These are phyloP conservation scores for Candida sp. DNA, from an alignment of 1,139 yeast species.

Conservation along the genomic window DNA sequence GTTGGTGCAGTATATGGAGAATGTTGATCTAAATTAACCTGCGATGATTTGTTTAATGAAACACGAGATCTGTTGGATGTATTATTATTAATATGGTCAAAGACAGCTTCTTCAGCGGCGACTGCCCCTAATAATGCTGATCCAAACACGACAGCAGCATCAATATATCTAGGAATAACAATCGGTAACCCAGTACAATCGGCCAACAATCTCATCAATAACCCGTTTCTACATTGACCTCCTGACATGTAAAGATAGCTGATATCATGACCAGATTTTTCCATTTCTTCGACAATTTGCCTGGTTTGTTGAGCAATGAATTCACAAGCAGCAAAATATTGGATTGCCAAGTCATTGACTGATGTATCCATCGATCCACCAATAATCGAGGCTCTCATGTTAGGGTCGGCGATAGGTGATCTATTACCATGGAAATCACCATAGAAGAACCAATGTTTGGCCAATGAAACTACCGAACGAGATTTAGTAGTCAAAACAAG, in stretches of 20 bases:
- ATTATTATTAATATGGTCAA: slow-evolving; percentile 28
- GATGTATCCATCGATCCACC: slow-evolving; percentile 93
- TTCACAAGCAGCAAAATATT: slow-evolving; percentile 92
- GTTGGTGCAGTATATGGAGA: slow-evolving; percentile 78
- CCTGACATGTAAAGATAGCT: slow-evolving; percentile 86
- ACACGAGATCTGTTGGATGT: slow-evolving; percentile 36
- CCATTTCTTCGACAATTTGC: slow-evolving; percentile 87
- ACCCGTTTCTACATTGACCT: slow-evolving; percentile 92
- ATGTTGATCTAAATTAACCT: slow-evolving; percentile 30
- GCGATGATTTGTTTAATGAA: slow-evolving; percentile 31
- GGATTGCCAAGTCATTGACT: slow-evolving; percentile 77
- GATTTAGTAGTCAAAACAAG: slow-evolving; percentile 53
- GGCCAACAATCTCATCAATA: slow-evolving; percentile 85
- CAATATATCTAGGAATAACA: slow-evolving; percentile 89
- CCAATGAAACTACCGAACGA: slow-evolving; percentile 75
- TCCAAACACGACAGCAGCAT: slow-evolving; percentile 96
- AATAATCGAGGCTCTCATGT: slow-evolving; percentile 89
- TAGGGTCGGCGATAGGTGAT: slow-evolving; percentile 93
- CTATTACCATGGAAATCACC: slow-evolving; percentile 98
- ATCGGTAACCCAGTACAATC: slow-evolving; percentile 94
- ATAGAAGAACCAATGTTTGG: slow-evolving; percentile 83
- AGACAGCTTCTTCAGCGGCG: slow-evolving; percentile 66
- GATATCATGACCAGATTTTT: slow-evolving; percentile 72
- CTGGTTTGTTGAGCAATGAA: slow-evolving; percentile 97
- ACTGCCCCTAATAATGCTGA: slow-evolving; percentile 93